These are phyloP conservation scores for Pseudocercospora musae DNA, from an alignment of 2,329 filamentous ascomycete genomes.

Conservation along the genomic window DNA sequence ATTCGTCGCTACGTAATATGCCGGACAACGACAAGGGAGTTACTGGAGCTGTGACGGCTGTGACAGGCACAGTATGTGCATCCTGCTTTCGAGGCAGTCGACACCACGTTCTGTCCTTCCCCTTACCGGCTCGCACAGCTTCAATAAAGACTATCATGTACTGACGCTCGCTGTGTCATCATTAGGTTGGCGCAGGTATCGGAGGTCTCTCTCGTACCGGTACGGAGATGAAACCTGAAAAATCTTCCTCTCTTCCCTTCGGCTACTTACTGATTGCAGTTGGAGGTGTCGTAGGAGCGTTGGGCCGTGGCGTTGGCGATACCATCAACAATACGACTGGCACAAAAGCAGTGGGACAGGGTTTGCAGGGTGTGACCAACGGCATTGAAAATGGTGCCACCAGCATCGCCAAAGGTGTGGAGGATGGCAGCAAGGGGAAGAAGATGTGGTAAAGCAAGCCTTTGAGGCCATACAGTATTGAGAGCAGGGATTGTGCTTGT, in stretches of 20 bases:
- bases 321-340: slow-evolving; percentile 46
- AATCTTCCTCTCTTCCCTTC: neutral
- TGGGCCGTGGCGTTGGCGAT: slow-evolving; percentile 45
- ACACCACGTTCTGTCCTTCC: neutral
- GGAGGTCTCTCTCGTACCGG: slow-evolving; percentile 51
- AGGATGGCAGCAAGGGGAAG: slow-evolving; percentile 34
- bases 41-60: slow-evolving; percentile 28
- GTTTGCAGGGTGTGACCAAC: slow-evolving; percentile 40
- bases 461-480: neutral
- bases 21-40: slow-evolving; percentile 24
- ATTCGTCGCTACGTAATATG: neutral
- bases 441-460: slow-evolving; percentile 5
- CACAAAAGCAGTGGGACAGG: slow-evolving; percentile 43
- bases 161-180: neutral
- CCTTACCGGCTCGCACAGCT: neutral
- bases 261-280: slow-evolving; percentile 24
- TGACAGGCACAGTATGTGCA: slow-evolving; percentile 29
- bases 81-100: neutral
- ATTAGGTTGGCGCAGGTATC: slow-evolving; percentile 47
- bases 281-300: slow-evolving; percentile 51
- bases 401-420: slow-evolving; percentile 43
- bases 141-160: neutral
- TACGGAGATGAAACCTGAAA: neutral
- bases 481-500: neutral
- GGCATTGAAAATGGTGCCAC: slow-evolving; percentile 43